A percentile compares a stretch with the other conserved stretches of the same genome.
Conservation (phyloP, 2,329 filamentous ascomycete genomes). For the Colletotrichum sp. region DNA sequence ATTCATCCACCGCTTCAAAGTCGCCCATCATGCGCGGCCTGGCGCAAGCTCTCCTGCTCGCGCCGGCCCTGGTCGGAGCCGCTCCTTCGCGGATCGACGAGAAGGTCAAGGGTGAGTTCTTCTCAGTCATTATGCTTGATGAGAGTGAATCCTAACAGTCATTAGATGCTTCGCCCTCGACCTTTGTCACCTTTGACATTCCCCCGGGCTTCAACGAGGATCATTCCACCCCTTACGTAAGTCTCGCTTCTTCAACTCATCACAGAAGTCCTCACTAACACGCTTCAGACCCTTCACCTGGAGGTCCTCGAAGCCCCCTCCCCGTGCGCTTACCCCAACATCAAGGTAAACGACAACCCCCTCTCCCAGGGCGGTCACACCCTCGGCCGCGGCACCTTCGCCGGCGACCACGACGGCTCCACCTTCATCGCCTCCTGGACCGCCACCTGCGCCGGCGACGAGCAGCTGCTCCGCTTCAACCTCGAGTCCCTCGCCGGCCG, state of each 20-base stretch:
- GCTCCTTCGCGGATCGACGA: conserved; percentile 16
- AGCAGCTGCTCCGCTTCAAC: conserved; percentile 49
- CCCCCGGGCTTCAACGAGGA: conserved; percentile 11
- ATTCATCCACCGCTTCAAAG: background rate
- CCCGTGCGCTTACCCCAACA: conserved; percentile 51
- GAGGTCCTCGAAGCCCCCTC: conserved; percentile 48
- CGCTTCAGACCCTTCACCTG: conserved; percentile 41
- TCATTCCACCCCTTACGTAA: conserved; percentile 4
- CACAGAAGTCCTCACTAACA: background rate
- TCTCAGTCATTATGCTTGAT: background rate
- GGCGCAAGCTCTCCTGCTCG: conserved; percentile 33
- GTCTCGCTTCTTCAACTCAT: background rate
- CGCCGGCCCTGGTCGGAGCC: conserved; percentile 37
- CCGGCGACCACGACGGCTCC: conserved; percentile 37
- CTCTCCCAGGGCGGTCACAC: conserved; percentile 44
- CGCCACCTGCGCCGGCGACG: conserved; percentile 49
- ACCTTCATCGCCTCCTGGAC: conserved; percentile 50
- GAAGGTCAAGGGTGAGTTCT: background rate
- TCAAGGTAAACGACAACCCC: conserved; percentile 50
- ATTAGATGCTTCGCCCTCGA: conserved; percentile 2
- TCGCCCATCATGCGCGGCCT: conserved; percentile 13
- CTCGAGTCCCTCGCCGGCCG: conserved; percentile 47
- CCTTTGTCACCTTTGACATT: conserved; percentile 21
- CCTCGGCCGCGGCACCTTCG: conserved; percentile 46
- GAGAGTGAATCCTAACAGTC: background rate